Base-by-base conservation (phyloP, 1,284 basidiomycete genomes). In the Neotropicomus parvogracilis region DNA sequence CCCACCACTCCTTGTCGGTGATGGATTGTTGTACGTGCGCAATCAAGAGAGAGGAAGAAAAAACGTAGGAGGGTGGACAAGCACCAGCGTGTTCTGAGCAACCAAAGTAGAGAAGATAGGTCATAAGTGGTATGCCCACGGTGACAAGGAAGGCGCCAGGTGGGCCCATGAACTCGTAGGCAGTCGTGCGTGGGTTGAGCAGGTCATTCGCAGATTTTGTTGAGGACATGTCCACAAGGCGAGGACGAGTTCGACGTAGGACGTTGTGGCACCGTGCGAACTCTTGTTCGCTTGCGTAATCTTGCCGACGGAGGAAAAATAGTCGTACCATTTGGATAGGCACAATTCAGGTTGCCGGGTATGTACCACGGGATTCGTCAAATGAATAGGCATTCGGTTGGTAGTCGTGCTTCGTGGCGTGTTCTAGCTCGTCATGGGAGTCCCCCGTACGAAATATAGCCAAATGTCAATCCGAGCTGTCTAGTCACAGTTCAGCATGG, bases 141-240 rank as follows among this genome's bases (percentile, higher is more conserved):
- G 85, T 80, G 60, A 97, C 79, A 53, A 83, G 73, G 35, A 86
- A 63, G 0, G 92, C 88, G 17, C 94, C 92, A 4, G 80, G 75
- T 3, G 91, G 91, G 0, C 94, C 95, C 48, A 91, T 70, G 67
- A 97, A 97, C 65, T 97, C 92, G 66, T 85, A 90, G 40, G 78
- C 69, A 0, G 73, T 80, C 31, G 87, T 85, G 47, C 74, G 75
- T 1, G 86, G 86, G 56, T 88, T 88, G 60, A 87, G 74, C 21
- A 20, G 21, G 42, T 51, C 57, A 54, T 56, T 51, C 42, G 32
- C 31, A 2, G 44, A 17, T 44, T 59, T 59, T 35, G 45, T 54
- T 9, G 54, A 45, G 27, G 63, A 53, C 61, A 56, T 66, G 45
- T 34, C 16, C 6, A 9, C 14, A 16, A 17, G 4, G 32, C 24